phyloP scores from a whole-genome alignment of 352 stramenopile genomes.

The Thalassiosira oceanica region DNA sequence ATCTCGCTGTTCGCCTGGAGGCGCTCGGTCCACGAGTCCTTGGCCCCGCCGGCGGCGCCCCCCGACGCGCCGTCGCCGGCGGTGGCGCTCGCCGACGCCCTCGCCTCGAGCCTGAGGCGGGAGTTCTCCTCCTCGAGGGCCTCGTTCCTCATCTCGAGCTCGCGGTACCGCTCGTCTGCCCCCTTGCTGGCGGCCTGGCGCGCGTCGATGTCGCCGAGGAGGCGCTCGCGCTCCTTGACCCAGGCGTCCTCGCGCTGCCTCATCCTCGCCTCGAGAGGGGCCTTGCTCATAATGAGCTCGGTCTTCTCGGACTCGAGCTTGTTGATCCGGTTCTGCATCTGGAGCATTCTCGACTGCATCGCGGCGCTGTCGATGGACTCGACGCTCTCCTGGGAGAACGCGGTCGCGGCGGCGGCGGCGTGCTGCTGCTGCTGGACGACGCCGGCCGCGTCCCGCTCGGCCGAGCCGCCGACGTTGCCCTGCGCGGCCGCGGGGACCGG shows the following conservation, averaged over 20 bases:
- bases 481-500: not conserved
- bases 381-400: constrained; percentile 18
- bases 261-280: constrained; percentile 72
- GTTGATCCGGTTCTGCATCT: constrained; percentile 67
- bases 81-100: constrained; percentile 41
- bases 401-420: not conserved
- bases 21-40: constrained; percentile 60
- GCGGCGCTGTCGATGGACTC: constrained; percentile 62
- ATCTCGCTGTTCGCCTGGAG: constrained; percentile 74
- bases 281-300: constrained; percentile 74
- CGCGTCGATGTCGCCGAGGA: constrained; percentile 64
- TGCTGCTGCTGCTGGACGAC: not conserved
- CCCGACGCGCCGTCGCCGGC: not conserved
- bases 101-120: constrained; percentile 51
- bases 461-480: not conserved
- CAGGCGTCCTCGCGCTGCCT: constrained; percentile 75
- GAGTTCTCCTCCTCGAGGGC: constrained; percentile 57
- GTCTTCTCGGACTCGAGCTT: constrained; percentile 78
- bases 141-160: constrained; percentile 65
- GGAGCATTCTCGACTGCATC: constrained; percentile 56
- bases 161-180: constrained; percentile 61
- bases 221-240: constrained; percentile 59
- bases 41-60: constrained; percentile 10
- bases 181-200: constrained; percentile 38
- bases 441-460: not conserved